Evolutionary conservation across 257 asterid genomes (phyloP).

Genomic region (Jasminum sambac): DNA sequence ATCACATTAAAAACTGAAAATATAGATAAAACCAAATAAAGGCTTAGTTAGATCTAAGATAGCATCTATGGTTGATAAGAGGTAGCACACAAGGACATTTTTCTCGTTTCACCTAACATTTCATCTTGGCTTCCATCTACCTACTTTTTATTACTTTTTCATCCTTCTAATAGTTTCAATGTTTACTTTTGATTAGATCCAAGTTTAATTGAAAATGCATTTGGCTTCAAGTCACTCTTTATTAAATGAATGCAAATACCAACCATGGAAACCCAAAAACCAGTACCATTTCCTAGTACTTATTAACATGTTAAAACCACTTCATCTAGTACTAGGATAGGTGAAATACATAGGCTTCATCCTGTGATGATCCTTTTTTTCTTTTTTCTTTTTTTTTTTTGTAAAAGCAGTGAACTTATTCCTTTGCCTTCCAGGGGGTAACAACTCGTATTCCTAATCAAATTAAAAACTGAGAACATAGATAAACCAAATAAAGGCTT

Average conservation of each 20-base stretch:
- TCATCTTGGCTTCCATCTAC: background rate
- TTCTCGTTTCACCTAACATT: background rate
- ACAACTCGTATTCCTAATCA: background rate
- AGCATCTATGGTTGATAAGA: background rate
- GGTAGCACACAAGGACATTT: background rate
- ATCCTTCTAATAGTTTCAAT: background rate
- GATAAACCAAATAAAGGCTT: background rate
- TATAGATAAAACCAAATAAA: background rate
- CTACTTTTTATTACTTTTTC: background rate
- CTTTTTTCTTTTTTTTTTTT: background rate
- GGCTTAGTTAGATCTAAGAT: background rate
- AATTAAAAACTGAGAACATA: background rate
- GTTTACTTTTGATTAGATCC: background rate
- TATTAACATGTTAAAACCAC: background rate
- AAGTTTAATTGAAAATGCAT: background rate
- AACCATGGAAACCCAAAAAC: background rate
- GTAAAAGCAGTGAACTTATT: background rate
- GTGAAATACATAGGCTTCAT: background rate
- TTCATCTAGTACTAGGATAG: background rate
- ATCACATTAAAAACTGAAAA: background rate
- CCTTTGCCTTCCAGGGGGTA: background rate
- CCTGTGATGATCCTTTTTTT: background rate
- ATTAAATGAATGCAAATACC: background rate
- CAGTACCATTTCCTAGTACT: slow-evolving; percentile 1
- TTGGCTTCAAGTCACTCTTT: background rate